Base-by-base conservation (phyloP, 2,329 filamentous ascomycete genomes). In the Coniochaeta sp. region DNA sequence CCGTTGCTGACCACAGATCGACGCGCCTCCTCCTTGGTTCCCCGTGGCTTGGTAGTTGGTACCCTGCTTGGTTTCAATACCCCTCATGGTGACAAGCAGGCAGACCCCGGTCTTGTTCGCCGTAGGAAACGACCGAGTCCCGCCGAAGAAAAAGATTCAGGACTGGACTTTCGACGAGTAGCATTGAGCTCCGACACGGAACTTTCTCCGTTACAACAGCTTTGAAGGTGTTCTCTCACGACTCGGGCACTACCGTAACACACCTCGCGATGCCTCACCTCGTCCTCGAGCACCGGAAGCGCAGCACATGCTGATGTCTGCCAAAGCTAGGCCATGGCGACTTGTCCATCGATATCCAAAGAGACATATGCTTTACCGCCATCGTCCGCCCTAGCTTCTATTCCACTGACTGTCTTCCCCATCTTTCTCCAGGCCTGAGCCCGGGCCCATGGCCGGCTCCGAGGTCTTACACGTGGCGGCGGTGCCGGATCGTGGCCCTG, bases 401-500 rank as follows among this genome's bases (percentile, higher is more conserved):
- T 52, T 26, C 42, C 42, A 47, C 26, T 26, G 42, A 47, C 42
- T 47, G 42, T 8, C 17, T 52, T 47, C 42, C 10, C 16, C 24
- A 2, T 17, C 24, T 30, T 12, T 3, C 22, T 47, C 19, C 47
- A 17, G 8, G 19, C 44, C 5, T 6, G 30, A 14, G 8, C 34
- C 24, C n/a, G 47, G 47, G 26, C 24, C 47, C 47, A 52, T 52
- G 47, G 17, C 47, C 66, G 55, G 68, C 57, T 52, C 47, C 47
- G 47, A 52, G 47, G 47, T 30, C 22, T 12, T 52, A 7, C 24
- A 7, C 24, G 14, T 28, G 10, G 24, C 22, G 14, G 47, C 47
- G 8, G 65, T 78, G 55, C 75, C 77, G 50, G 76, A 85, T 70
- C 81, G 83, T 42, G 83, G 84, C 24, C 81, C 81, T 60, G 76